These are phyloP conservation scores for Kokia cookei DNA, from an alignment of 441 rosid species.

Conservation along the genomic window DNA sequence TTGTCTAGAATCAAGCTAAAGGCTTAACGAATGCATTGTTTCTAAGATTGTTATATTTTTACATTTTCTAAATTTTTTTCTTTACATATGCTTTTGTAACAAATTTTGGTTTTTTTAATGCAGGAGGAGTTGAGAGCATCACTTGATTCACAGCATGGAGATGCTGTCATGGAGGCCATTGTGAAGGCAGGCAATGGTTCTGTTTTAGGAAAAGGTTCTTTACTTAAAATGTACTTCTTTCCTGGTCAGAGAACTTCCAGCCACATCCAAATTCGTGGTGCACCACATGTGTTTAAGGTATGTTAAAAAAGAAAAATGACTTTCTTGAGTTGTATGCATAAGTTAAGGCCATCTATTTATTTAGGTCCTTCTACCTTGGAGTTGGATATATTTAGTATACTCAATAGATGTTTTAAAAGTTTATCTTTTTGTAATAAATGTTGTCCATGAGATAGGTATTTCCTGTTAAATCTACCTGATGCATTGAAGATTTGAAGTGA, in stretches of 20 bases:
- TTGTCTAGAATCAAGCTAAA: background rate
- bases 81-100: constrained; percentile 7
- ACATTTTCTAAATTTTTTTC: background rate
- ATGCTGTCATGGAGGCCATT: constrained; percentile 97
- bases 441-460: background rate
- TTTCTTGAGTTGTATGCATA: constrained; percentile 2
- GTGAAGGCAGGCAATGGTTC: constrained; percentile 88
- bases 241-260: constrained; percentile 96
- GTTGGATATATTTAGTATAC: background rate
- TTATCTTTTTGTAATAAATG: background rate
- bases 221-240: constrained; percentile 90
- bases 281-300: constrained; percentile 93
- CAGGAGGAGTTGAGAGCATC: constrained; percentile 90
- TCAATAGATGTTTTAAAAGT: background rate
- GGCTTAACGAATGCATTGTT: background rate
- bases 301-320: constrained; percentile 6
- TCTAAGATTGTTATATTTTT: constrained; percentile 2
- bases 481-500: background rate
- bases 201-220: constrained; percentile 86
- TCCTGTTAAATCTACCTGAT: background rate
- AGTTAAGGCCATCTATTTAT: background rate
- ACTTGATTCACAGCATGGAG: constrained; percentile 88
- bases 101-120: constrained; percentile 17
- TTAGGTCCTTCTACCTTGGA: background rate
- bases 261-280: constrained; percentile 84